These are phyloP conservation scores for Paramecium caudatum DNA, from an alignment of 73 alveolate species.

Conservation along the genomic window DNA sequence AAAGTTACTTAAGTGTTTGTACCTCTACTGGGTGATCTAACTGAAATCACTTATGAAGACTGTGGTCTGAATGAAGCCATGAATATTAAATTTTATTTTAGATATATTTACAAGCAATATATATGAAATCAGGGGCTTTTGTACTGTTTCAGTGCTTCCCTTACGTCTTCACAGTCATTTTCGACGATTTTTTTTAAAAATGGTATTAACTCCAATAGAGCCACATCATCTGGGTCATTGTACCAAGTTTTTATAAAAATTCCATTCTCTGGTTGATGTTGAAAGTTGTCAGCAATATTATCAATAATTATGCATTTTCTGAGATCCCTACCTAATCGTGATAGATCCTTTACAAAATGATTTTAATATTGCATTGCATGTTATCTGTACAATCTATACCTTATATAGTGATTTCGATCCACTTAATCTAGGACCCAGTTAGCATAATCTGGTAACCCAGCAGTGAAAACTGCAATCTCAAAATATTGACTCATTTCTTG, in stretches of 20 bases:
- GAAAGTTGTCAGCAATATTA: constrained; percentile 96
- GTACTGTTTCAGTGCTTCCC: constrained; percentile 88
- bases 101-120: too few species aligned
- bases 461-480: constrained; percentile 98
- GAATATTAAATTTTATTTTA: not conserved
- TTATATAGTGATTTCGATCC: constrained; percentile 83
- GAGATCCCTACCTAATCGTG: constrained; percentile 95
- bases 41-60: constrained; percentile 30
- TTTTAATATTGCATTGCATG: constrained; percentile 93
- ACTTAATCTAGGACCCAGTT: constrained; percentile 93
- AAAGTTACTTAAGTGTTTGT: not conserved
- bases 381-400: constrained; percentile 91
- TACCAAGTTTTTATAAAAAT: constrained; percentile 96
- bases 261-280: constrained; percentile 95
- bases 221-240: constrained; percentile 92
- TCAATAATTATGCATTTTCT: constrained; percentile 93
- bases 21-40: constrained; percentile 41
- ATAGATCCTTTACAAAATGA: constrained; percentile 92
- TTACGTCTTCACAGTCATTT: constrained; percentile 91
- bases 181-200: constrained; percentile 89
- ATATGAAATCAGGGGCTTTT: too few species aligned
- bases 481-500: constrained; percentile 92
- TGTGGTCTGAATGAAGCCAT: constrained; percentile 43
- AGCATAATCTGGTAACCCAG: constrained; percentile 98
- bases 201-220: constrained; percentile 90